These are phyloP conservation scores for Penicillium daleae DNA, from an alignment of 495 filamentous ascomycete species.

Conservation along the genomic window DNA sequence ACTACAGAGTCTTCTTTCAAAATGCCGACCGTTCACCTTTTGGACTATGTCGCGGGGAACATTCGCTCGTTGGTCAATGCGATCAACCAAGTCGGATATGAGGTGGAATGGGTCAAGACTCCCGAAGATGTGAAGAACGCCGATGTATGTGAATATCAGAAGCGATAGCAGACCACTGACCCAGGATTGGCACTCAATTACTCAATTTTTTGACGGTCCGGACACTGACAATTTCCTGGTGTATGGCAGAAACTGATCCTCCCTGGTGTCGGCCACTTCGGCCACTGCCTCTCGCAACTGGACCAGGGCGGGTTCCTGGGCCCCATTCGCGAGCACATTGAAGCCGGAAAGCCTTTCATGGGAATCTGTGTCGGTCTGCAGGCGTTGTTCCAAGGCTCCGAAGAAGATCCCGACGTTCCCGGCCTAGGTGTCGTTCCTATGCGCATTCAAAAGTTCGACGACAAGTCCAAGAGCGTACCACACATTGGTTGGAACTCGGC, in stretches of 20 bases:
- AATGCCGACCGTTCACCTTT: constrained; percentile 90
- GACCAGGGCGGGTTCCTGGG: constrained; percentile 76
- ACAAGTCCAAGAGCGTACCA: constrained; percentile 81
- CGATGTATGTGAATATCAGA: constrained; percentile 60
- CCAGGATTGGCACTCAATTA: not conserved
- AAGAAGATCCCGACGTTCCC: constrained; percentile 68
- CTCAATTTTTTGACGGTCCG: not conserved
- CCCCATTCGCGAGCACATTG: constrained; percentile 78
- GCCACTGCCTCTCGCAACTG: constrained; percentile 88
- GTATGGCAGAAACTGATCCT: constrained; percentile 76
- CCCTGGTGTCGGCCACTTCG: constrained; percentile 96
- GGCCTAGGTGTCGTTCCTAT: constrained; percentile 78
- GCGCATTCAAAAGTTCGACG: constrained; percentile 74
- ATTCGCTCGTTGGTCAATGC: constrained; percentile 94
- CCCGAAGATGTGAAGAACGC: constrained; percentile 83
- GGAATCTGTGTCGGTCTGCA: constrained; percentile 96
- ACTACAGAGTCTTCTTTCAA: not conserved
- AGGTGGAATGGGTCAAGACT: constrained; percentile 86
- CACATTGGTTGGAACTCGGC: constrained; percentile 99
- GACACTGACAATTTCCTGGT: not conserved
- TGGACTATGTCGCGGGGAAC: constrained; percentile 88
- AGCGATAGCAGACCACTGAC: not conserved
- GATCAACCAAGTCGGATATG: constrained; percentile 91
- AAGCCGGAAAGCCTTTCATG: constrained; percentile 92
- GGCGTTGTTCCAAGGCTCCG: constrained; percentile 82